Base-by-base conservation (phyloP, 768 basidiomycete genomes). In the Clitopilus passeckerianus region DNA sequence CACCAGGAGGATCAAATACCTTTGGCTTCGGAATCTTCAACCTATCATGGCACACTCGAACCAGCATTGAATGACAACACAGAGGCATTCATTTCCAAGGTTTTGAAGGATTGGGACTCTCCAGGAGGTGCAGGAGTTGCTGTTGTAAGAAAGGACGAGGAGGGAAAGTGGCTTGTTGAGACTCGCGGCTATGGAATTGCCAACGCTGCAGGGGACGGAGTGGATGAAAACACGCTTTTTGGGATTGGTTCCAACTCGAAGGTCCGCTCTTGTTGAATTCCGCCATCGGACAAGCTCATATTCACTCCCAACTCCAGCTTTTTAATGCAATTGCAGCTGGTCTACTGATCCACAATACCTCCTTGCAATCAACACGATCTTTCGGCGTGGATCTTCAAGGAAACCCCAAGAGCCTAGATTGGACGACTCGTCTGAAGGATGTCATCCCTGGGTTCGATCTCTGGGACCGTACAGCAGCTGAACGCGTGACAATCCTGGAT, bases 281-380 rank as follows among this genome's bases (percentile, higher is more conserved):
- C 3, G 6, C 53, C 18, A 16, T 24, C 20, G 16, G 15, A 37
- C 15, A 20, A 2, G 16, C n/a, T 15, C 57, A 18, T 8, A 34
- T 9, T 14, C 22, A 57, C n/a, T 16, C 53, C 20, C 16, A 55
- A 15, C 24, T 33, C 6, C 54, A 72, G 68, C 61, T 69, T 2
- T 72, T 71, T 54, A 61, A 60, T 53, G 62, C 62, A 16, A 24
- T 70, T 1, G 57, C 70, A 4, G 66, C 68, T 1, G 68, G 68
- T 16, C 63, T 72, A n/a, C 57, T 70, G 34, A 65, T 72, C 37
- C 63, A 65, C 16, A 72, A 71, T 59, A 46, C 63, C 27, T 63
- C 62, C 33, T 57, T 70, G 16, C 22, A 57, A 1, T 64, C 66
- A 0, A 61, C 62, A 7, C 50, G 70, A 10, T 54, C 59, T 15